Evolutionary conservation across 441 rosid genomes (phyloP).

Genomic region (Jatropha podagrica): DNA sequence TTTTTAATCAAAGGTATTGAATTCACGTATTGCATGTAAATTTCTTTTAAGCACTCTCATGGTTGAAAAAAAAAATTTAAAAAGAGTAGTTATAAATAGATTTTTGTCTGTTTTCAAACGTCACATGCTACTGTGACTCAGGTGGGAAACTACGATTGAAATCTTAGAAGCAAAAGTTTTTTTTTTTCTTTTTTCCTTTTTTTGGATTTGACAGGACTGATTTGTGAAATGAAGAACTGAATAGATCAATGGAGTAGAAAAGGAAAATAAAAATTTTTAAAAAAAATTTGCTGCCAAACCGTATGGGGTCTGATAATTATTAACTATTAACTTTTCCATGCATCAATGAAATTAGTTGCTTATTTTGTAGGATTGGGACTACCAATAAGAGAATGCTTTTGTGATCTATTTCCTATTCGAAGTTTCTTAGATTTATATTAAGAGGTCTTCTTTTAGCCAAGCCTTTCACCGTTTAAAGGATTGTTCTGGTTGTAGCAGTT

Average conservation of each 20-base stretch:
- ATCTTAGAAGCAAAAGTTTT: constrained; percentile 12
- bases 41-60: too few species aligned
- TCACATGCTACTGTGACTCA: background rate
- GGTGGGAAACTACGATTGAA: constrained; percentile 13
- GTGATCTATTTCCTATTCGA: too few species aligned
- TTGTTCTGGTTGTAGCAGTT: too few species aligned
- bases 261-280: too few species aligned
- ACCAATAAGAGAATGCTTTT: background rate
- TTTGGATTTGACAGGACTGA: constrained; percentile 20
- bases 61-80: too few species aligned
- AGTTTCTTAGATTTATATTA: too few species aligned
- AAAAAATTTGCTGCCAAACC: background rate
- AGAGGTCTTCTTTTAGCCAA: too few species aligned
- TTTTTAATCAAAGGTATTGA: too few species aligned
- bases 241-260: background rate
- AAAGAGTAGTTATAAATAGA: too few species aligned
- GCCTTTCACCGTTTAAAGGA: too few species aligned
- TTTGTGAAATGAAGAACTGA: background rate
- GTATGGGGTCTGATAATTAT: background rate
- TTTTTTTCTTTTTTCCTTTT: background rate
- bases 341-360: background rate
- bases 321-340: background rate
- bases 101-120: constrained; percentile 6
- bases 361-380: constrained; percentile 3
- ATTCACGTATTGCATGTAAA: too few species aligned